A percentile compares a stretch with the other conserved stretches of the same genome.
phyloP scores from a whole-genome alignment of 2,329 filamentous ascomycete species.

The Phaeoacremonium minimum region DNA sequence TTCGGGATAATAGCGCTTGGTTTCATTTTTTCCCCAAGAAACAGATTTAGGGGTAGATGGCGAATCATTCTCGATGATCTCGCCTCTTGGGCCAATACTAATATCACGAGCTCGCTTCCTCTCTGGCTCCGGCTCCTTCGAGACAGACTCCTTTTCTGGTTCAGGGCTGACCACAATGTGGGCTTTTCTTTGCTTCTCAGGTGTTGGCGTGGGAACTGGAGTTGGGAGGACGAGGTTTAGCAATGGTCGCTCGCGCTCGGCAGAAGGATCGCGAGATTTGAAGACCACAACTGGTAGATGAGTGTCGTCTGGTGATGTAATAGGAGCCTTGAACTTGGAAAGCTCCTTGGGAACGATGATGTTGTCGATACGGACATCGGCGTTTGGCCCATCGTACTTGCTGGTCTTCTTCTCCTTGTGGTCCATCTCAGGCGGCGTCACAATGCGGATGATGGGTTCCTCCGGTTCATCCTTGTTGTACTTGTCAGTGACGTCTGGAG shows the following conservation, averaged over 20 bases:
- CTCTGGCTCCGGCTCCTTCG: conserved; percentile 14
- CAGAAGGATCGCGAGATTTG: conserved; percentile 46
- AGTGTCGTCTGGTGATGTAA: conserved; percentile 7
- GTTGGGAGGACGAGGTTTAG: conserved; percentile 60
- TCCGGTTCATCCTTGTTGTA: conserved; percentile 36
- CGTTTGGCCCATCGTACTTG: conserved; percentile 54
- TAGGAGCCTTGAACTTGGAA: conserved; percentile 23
- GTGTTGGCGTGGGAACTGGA: conserved; percentile 46
- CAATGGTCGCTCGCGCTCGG: conserved; percentile 51
- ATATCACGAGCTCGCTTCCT: too few species aligned
- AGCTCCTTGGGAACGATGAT: conserved; percentile 50
- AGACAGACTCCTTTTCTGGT: conserved; percentile 8
- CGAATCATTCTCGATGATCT: conserved; percentile 39
- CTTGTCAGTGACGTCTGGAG: conserved; percentile 51
- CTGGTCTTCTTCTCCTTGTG: conserved; percentile 35
- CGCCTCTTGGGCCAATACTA: conserved; percentile 32
- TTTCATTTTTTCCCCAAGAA: conserved; percentile 62
- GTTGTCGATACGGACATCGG: conserved; percentile 61
- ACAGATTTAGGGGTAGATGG: conserved; percentile 44
- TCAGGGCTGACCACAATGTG: conserved; percentile 11
- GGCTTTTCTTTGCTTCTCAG: conserved; percentile 30
- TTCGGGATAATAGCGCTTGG: conserved; percentile 58
- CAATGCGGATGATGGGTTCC: conserved; percentile 38
- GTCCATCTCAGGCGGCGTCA: conserved; percentile 53
- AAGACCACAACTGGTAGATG: conserved; percentile 28